Evolutionary conservation across 106 monocot genomes (phyloP).

Genomic region (Narthecium ossifragum): DNA sequence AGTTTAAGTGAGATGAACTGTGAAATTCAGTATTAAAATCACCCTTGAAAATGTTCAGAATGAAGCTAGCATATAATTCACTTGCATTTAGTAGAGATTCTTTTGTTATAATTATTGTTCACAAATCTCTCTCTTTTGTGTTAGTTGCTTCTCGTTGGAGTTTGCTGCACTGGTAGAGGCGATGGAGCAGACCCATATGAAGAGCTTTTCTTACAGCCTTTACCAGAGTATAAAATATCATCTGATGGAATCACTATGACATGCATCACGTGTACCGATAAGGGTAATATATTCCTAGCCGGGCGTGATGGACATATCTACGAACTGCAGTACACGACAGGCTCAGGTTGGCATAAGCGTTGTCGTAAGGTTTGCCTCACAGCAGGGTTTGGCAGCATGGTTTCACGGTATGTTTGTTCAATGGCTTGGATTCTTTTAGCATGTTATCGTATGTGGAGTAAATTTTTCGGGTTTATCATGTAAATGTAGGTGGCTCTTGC

Average conservation of each 20-base stretch:
- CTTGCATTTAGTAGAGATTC: too few relatives aligned
- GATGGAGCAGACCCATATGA: constrained; percentile 86
- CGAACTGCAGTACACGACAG: constrained; percentile 76
- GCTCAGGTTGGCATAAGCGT: constrained; percentile 84
- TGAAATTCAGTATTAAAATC: too few relatives aligned
- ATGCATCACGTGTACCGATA: constrained; percentile 72
- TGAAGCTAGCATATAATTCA: too few relatives aligned
- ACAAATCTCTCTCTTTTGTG: neutral
- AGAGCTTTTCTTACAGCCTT: constrained; percentile 76
- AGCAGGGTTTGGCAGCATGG: constrained; percentile 59
- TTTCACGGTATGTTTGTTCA: constrained; percentile 82
- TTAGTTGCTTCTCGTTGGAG: constrained; percentile 75
- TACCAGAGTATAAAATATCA: constrained; percentile 79
- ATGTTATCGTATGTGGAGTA: too few relatives aligned
- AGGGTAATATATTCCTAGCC: constrained; percentile 75
- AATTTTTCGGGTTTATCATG: too few relatives aligned
- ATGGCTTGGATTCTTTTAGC: too few relatives aligned
- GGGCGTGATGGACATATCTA: constrained; percentile 98
- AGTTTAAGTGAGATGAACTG: too few relatives aligned
- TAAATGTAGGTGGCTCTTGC: constrained; percentile 84
- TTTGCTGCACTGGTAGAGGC: constrained; percentile 66
- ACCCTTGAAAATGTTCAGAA: too few relatives aligned
- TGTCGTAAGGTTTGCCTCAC: constrained; percentile 87
- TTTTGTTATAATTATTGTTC: too few relatives aligned
- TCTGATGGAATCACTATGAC: constrained; percentile 92